Conservation (phyloP, 495 filamentous ascomycete genomes). For the Pyronema omphalodes region DNA sequence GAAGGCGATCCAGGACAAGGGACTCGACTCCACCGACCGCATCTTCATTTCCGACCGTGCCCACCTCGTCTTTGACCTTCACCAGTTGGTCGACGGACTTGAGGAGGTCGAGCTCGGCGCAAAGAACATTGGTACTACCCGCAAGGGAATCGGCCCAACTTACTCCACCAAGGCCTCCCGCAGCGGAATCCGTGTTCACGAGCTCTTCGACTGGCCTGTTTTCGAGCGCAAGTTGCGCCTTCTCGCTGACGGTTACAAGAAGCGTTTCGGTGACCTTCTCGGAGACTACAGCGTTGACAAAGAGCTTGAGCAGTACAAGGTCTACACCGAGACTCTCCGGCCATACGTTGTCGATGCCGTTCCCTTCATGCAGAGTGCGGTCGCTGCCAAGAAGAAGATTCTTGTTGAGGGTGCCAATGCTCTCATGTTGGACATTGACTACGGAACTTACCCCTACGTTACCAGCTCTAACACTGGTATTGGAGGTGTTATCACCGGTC, state of each 20-base stretch:
- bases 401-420: conserved; percentile 82
- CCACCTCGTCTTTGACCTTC: conserved; percentile 70
- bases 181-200: conserved; percentile 53
- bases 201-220: conserved; percentile 52
- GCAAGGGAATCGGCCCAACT: conserved; percentile 55
- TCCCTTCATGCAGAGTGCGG: conserved; percentile 36
- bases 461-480: conserved; percentile 60
- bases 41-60: conserved; percentile 67
- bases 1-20: conserved; percentile 48
- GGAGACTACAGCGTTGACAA: conserved; percentile 50
- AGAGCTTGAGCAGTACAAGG: conserved; percentile 53
- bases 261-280: conserved; percentile 54
- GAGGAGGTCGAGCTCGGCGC: conserved; percentile 57
- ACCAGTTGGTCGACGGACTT: conserved; percentile 62
- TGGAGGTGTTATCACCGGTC: conserved; percentile 59
- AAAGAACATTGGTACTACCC: conserved; percentile 38
- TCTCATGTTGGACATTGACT: conserved; percentile 60
- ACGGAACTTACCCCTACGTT: conserved; percentile 71
- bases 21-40: conserved; percentile 45
- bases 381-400: conserved; percentile 43
- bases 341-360: conserved; percentile 54
- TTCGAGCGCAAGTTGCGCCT: conserved; percentile 57
- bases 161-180: conserved; percentile 68
- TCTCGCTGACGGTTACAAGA: conserved; percentile 47
- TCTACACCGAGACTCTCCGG: conserved; percentile 47